Percentiles rank a stretch among this genome's conserved stretches.
These are phyloP conservation scores for Dryas integrifolia DNA, from an alignment of 331 rosid genomes.

Conservation along the genomic window DNA sequence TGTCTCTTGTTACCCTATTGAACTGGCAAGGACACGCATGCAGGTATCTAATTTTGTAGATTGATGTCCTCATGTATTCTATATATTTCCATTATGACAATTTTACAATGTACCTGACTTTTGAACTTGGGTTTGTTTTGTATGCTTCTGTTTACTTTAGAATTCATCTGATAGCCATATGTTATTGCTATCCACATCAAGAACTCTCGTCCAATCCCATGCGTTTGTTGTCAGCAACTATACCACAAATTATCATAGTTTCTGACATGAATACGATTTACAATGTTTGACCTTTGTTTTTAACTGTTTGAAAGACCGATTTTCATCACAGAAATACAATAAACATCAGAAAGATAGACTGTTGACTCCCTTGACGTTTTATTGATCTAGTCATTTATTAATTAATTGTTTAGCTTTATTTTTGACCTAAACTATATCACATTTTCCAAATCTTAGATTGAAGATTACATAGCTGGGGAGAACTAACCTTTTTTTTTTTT, in stretches of 20 bases:
- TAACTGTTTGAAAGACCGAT: background rate
- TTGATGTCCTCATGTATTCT: background rate
- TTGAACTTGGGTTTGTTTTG: background rate
- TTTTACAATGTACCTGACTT: background rate
- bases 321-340: background rate
- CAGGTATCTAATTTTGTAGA: slow-evolving; percentile 49
- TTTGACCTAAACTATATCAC: background rate
- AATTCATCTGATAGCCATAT: background rate
- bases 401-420: background rate
- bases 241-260: background rate
- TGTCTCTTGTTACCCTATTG: slow-evolving; percentile 81
- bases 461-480: background rate
- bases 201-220: background rate
- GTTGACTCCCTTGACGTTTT: background rate
- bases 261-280: background rate
- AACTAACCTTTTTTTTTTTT: background rate
- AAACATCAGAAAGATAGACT: background rate
- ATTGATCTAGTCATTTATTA: background rate
- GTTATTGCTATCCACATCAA: background rate
- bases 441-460: slow-evolving; percentile 4
- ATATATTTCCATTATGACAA: background rate
- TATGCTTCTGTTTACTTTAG: background rate
- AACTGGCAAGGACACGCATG: slow-evolving; percentile 97
- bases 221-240: background rate
- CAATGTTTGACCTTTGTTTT: background rate